A percentile compares a stretch with the other conserved stretches of the same genome.
phyloP scores from a whole-genome alignment of 257 asterid species.

The Salvia hispanica region DNA sequence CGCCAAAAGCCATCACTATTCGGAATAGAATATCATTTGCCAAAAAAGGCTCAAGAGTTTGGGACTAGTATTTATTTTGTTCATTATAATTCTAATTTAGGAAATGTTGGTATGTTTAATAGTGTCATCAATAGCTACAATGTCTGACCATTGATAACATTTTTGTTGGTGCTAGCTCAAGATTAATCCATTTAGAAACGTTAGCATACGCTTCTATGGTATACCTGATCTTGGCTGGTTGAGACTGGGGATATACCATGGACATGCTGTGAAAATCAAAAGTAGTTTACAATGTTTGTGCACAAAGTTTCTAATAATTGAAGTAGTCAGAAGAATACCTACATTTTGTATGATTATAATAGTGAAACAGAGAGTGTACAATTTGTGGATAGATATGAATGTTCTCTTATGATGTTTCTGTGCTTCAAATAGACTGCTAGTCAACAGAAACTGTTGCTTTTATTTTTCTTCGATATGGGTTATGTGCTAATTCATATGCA shows the following conservation, averaged over 20 bases:
- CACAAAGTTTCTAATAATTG: not conserved
- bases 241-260: not conserved
- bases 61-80: not conserved
- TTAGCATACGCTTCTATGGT: not conserved
- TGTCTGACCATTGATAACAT: not conserved
- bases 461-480: conserved; percentile 18
- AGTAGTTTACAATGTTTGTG: too few species aligned
- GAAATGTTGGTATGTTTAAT: not conserved
- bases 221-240: not conserved
- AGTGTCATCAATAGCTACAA: not conserved
- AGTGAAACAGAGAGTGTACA: not conserved
- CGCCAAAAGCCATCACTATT: not conserved
- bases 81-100: not conserved
- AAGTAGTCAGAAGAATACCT: not conserved
- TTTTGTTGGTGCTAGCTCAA: not conserved
- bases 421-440: not conserved
- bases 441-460: not conserved
- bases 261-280: not conserved
- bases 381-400: not conserved
- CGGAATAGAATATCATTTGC: not conserved
- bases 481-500: conserved; percentile 1
- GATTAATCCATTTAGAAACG: not conserved
- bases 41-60: not conserved
- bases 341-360: not conserved
- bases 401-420: not conserved